Base-by-base conservation (phyloP, 345 rosid genomes). In the Excoecaria cochinchinensis region DNA sequence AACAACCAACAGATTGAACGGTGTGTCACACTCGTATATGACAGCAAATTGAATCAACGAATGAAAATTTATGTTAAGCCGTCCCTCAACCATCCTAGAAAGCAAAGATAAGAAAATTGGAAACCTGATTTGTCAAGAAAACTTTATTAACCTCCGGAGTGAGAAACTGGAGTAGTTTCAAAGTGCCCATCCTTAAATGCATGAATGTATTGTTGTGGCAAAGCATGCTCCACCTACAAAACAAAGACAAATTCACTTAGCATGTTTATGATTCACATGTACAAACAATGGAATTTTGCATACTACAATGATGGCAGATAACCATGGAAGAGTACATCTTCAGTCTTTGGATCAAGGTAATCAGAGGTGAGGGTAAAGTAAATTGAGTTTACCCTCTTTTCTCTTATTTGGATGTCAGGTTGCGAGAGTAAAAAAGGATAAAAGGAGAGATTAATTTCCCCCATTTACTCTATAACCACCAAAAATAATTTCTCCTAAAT, bases 161-260 rank as follows among this genome's bases (percentile, higher is more conserved):
- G 99, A 14, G 99, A 90, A 74, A 95, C 93, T 10, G 99, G 97
- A 65, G 88, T 87, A 25, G 98, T 95, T 82, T 86, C 89, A 13
- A 95, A 88, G 75, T 82, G 90, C 52, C 97, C 94, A 76, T 90
- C 89, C 70, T 85, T 85, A 50, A 84, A 90, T 77, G 50, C 44
- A 80, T 95, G 93, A 76, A 85, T 79, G 77, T 76, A 93, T 75
- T 95, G 99, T 79, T 91, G 97, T 39, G 99, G 98, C 84, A 95
- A 75, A 69, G 93, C 82, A 85, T 92, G 97, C 85, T 95, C 99
- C 79, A 31, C 91, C 99, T 93, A 73, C 85, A 82, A 76, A 62
- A 73, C 11, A 73, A 80, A 57, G 56, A 17, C 21, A 16, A 21
- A 31, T 44, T 4, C 7, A 44, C 48, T 59, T 16, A 58, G 42